These are phyloP conservation scores for Cystobasidium tubakii DNA, from an alignment of 768 basidiomycete genomes.

Conservation along the genomic window DNA sequence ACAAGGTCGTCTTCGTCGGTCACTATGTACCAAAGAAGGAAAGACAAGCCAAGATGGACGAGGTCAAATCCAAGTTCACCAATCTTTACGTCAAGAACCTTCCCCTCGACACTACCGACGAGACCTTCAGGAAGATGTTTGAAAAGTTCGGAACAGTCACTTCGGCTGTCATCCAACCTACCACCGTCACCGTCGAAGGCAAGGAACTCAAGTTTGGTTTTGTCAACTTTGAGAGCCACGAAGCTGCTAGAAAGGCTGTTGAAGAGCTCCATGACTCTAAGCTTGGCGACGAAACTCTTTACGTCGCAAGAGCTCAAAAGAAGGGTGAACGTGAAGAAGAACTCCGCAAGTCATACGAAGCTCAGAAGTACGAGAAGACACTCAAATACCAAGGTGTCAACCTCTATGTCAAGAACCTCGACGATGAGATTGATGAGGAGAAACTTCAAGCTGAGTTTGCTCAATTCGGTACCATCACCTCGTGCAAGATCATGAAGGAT, in stretches of 20 bases:
- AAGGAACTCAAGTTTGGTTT: conserved; percentile 97
- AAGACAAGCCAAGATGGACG: conserved; percentile 95
- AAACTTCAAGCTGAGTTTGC: conserved; percentile 94
- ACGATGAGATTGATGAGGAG: conserved; percentile 96
- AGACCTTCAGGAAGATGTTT: conserved; percentile 81
- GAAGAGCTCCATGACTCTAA: conserved; percentile 83
- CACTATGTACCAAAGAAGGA: conserved; percentile 97
- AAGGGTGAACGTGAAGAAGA: conserved; percentile 97
- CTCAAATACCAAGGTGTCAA: conserved; percentile 99
- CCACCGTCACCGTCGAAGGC: conserved; percentile 67
- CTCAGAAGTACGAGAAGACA: conserved; percentile 91
- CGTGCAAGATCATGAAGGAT: conserved; percentile 98
- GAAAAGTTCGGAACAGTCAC: conserved; percentile 71
- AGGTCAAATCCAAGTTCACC: conserved; percentile 94
- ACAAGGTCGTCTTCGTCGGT: conserved; percentile 98
- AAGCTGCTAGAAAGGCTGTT: conserved; percentile 83
- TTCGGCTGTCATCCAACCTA: conserved; percentile 68
- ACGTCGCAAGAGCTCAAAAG: conserved; percentile 94
- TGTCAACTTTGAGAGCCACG: conserved; percentile 90
- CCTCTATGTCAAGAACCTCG: conserved; percentile 98
- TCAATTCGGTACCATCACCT: conserved; percentile 92
- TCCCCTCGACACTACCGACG: conserved; percentile 71
- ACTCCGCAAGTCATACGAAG: conserved; percentile 84
- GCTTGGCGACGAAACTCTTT: conserved; percentile 77
- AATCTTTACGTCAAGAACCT: conserved; percentile 99